Evolutionary conservation across 2,329 filamentous ascomycete species (phyloP).

Genomic region (Tetracladium maxilliforme): DNA sequence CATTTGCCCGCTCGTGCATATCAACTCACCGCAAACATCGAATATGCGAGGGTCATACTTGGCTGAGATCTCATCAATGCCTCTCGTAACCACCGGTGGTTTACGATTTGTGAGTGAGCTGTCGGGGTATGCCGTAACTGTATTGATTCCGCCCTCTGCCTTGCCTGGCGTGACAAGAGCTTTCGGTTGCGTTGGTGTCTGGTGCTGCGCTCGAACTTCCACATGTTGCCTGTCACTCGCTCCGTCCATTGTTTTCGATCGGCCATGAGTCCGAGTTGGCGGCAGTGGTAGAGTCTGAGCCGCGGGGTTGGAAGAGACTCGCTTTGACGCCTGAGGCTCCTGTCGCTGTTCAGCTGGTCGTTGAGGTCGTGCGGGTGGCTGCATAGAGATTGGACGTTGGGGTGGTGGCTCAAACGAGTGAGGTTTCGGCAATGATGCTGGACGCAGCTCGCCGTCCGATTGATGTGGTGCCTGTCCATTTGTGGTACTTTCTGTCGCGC

Average conservation of each 20-base stretch:
- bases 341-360: constrained; percentile 7
- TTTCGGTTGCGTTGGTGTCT: constrained; percentile 4
- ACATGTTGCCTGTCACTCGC: too few species aligned
- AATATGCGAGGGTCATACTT: constrained; percentile 80
- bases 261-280: too few species aligned
- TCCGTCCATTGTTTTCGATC: too few species aligned
- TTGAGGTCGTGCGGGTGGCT: constrained; percentile 11
- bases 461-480: constrained; percentile 23
- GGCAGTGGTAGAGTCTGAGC: too few species aligned
- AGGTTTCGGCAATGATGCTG: constrained; percentile 34
- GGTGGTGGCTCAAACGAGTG: constrained; percentile 13
- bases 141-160: neutral
- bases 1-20: constrained; percentile 75
- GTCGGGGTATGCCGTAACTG: constrained; percentile 59
- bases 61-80: constrained; percentile 62
- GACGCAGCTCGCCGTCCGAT: constrained; percentile 25
- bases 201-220: too few species aligned
- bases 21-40: constrained; percentile 75
- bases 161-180: constrained; percentile 6
- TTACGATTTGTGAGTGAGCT: constrained; percentile 71
- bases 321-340: constrained; percentile 1
- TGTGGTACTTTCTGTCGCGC: constrained; percentile 22
- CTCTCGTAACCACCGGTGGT: constrained; percentile 59
- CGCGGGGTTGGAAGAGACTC: neutral
- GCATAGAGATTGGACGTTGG: constrained; percentile 5